Percentiles rank a stretch among this genome's conserved stretches.
These are phyloP conservation scores for Colletotrichum liaoningense DNA, from an alignment of 2,329 filamentous ascomycete species.

Conservation along the genomic window DNA sequence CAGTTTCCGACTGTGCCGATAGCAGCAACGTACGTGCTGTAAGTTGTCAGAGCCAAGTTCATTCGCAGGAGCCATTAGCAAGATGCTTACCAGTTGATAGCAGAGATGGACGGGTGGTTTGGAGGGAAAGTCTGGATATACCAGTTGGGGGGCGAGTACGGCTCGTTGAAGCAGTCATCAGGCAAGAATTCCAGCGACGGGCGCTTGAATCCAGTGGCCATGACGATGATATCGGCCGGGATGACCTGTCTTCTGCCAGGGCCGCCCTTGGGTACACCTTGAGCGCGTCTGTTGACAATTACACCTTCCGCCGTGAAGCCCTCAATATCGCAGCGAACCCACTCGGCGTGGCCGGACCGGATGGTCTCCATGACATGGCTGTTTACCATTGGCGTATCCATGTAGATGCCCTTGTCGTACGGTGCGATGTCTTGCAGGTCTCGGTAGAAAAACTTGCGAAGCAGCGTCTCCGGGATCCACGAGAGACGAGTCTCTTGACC, in stretches of 20 bases:
- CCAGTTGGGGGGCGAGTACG: slow-evolving; percentile 86
- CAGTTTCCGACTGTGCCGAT: slow-evolving; percentile 88
- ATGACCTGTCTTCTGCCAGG: slow-evolving; percentile 76
- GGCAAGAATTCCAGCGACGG: slow-evolving; percentile 81
- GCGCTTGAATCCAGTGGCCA: slow-evolving; percentile 85
- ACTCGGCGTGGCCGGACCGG: slow-evolving; percentile 76
- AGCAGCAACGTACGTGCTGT: slow-evolving; percentile 82
- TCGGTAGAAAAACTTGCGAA: slow-evolving; percentile 85
- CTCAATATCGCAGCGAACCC: slow-evolving; percentile 85
- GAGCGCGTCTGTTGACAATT: slow-evolving; percentile 75
- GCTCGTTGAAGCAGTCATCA: slow-evolving; percentile 75
- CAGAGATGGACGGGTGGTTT: slow-evolving; percentile 76
- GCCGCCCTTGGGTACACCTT: slow-evolving; percentile 81
- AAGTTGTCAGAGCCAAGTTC: neutral
- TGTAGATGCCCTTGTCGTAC: slow-evolving; percentile 78
- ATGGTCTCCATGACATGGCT: slow-evolving; percentile 82
- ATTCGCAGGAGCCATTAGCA: neutral
- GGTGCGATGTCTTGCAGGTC: slow-evolving; percentile 82
- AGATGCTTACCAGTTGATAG: slow-evolving; percentile 72
- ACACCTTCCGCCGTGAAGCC: slow-evolving; percentile 73
- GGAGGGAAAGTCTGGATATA: slow-evolving; percentile 90
- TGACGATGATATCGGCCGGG: slow-evolving; percentile 80
- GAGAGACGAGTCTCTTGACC: slow-evolving; percentile 81
- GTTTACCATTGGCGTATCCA: slow-evolving; percentile 89
- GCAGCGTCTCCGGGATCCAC: slow-evolving; percentile 81